Base-by-base conservation (phyloP, 345 rosid species). In the Hibiscus tridactylites region DNA sequence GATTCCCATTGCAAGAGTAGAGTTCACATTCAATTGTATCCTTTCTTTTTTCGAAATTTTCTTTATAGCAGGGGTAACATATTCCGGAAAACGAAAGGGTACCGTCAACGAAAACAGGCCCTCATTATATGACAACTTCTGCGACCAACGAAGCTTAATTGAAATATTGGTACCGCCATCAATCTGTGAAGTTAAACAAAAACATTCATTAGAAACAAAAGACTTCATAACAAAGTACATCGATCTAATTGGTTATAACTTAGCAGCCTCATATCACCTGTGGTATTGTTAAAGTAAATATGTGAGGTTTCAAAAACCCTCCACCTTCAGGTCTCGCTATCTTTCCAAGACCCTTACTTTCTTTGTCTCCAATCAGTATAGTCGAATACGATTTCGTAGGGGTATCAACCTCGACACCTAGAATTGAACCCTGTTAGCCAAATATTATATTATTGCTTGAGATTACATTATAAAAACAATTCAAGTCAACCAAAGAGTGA, bases 151-250 rank as follows among this genome's bases (percentile, higher is more conserved):
- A 72, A 92, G 80, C 76, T 83, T 90, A 46, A 95, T 79, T 4
- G 88, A 87, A 69, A 95, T 67, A 78, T 76, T 85, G 6, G 93
- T 79, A 73, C 98, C 98, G n/a, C 98, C 97, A 72, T 91, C 97
- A 61, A 94, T 83, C 98, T 91, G 76, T 44, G 75, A 78, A 73
- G 53, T 37, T 47, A 71, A 54, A 59, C 33, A 46, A 66, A 54
- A 15, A 21, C 7, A 65, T 28, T 24, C 26, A 54, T 54, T 19
- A 8, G 26, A 54, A 54, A 19, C 59, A 54, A 54, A 17, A 54
- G 9, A 54, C 6, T 3, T 12, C 13, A 1, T 3, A 13, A 49
- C 53, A 4, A 49, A 39, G 44, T 39, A 50, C 54, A 50, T 5
- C n/a, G 7, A 50, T 5, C 10, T 16, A 50, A 50, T 50, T 16